phyloP scores from a whole-genome alignment of 78 protist genomes.

The Monosiga brevicollis region DNA sequence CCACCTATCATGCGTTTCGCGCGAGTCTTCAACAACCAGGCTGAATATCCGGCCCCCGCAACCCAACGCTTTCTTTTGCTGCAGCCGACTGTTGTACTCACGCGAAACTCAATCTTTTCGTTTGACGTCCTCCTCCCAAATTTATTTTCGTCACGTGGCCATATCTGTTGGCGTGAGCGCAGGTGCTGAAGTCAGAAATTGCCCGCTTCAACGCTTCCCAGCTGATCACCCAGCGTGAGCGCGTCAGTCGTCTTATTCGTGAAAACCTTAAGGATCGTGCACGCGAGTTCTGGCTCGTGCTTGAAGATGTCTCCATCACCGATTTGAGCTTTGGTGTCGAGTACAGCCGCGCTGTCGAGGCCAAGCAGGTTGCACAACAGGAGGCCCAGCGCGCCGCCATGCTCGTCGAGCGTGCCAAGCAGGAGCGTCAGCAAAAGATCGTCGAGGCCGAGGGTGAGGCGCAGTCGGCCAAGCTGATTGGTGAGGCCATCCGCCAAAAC shows the following conservation, averaged over 20 bases:
- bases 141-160: too few species aligned
- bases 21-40: too few species aligned
- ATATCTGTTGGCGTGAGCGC: too few species aligned
- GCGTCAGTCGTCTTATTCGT: neutral
- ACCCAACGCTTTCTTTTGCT: too few species aligned
- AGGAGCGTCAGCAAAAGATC: constrained; percentile 71
- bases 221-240: constrained; percentile 83
- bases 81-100: too few species aligned
- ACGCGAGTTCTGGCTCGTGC: constrained; percentile 67
- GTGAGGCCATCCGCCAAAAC: constrained; percentile 69
- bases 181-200: constrained; percentile 77
- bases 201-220: constrained; percentile 94
- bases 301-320: constrained; percentile 87
- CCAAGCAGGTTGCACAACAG: constrained; percentile 83
- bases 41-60: too few species aligned
- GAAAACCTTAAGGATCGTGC: constrained; percentile 60
- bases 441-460: constrained; percentile 95
- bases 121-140: too few species aligned
- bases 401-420: constrained; percentile 82
- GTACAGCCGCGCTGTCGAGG: constrained; percentile 86
- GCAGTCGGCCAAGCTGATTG: constrained; percentile 71
- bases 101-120: too few species aligned
- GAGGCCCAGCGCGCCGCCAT: constrained; percentile 91
- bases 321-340: constrained; percentile 81
- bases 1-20: too few species aligned